Conservation (phyloP, 495 filamentous ascomycete species). For the Penicillium argentinense region DNA sequence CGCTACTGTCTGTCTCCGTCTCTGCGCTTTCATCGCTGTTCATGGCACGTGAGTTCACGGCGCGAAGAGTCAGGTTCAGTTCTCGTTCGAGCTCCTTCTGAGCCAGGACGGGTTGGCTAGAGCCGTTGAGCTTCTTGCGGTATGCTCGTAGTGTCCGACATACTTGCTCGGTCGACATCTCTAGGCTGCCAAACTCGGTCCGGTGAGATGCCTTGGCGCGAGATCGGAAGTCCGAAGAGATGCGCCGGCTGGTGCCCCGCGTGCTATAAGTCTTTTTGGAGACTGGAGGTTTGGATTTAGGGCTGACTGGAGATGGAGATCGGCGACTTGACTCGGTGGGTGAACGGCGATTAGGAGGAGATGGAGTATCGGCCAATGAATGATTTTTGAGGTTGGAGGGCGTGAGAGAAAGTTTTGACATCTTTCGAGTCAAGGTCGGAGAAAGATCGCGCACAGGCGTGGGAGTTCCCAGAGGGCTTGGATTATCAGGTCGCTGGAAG, state of each 20-base stretch:
- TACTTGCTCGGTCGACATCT: constrained; percentile 75
- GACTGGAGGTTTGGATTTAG: constrained; percentile 23
- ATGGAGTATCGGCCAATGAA: constrained; percentile 28
- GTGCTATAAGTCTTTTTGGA: constrained; percentile 20
- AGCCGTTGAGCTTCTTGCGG: constrained; percentile 73
- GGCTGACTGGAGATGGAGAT: constrained; percentile 49
- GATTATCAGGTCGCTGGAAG: constrained; percentile 58
- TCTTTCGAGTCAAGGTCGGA: constrained; percentile 62
- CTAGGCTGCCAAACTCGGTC: constrained; percentile 62
- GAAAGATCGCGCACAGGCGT: constrained; percentile 57
- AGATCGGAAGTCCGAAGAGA: constrained; percentile 58
- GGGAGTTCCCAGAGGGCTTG: constrained; percentile 44
- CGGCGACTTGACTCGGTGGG: constrained; percentile 34
- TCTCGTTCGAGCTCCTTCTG: constrained; percentile 78
- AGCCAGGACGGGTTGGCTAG: constrained; percentile 60
- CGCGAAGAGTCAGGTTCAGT: constrained; percentile 70
- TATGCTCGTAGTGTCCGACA: constrained; percentile 78
- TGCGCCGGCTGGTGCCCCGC: constrained; percentile 39
- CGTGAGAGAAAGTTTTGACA: constrained; percentile 45
- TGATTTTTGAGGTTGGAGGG: constrained; percentile 33
- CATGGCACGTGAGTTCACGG: constrained; percentile 55
- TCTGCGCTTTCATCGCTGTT: constrained; percentile 31
- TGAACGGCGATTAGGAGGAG: constrained; percentile 38
- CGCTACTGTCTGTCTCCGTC: constrained; percentile 47
- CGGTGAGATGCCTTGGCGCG: constrained; percentile 54